A percentile compares a stretch with the other conserved stretches of the same genome.
Evolutionary conservation across 306 rosid species (phyloP).

Genomic region (Dalbergia cochinchinensis): DNA sequence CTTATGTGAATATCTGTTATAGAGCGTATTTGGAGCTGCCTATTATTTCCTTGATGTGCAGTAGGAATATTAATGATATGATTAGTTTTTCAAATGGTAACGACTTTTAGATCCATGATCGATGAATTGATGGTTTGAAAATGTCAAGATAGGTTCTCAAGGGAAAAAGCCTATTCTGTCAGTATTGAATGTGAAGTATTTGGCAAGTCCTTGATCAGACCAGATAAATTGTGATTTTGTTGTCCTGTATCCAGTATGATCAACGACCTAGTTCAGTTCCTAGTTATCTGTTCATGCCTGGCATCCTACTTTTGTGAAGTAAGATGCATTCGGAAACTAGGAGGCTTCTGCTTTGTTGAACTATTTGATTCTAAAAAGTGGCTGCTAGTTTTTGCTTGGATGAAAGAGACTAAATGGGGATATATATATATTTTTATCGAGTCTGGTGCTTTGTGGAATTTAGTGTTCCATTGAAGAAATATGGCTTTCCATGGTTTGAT

Average conservation of each 20-base stretch:
- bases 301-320: not conserved
- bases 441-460: not conserved
- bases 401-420: not conserved
- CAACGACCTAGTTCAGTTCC: not conserved
- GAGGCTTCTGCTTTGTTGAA: conserved; percentile 20
- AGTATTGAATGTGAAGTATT: not conserved
- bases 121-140: not conserved
- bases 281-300: not conserved
- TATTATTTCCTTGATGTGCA: not conserved
- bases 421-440: not conserved
- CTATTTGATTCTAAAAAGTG: not conserved
- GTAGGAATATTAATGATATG: not conserved
- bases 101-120: not conserved
- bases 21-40: not conserved
- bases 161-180: not conserved
- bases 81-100: not conserved
- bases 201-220: not conserved
- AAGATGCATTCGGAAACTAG: not conserved
- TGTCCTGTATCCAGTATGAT: not conserved
- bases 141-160: not conserved
- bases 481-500: conserved; percentile 11
- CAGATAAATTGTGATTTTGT: not conserved
- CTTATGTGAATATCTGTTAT: not conserved
- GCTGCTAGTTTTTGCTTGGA: not conserved
- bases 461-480: not conserved